Base-by-base conservation (phyloP, 768 basidiomycete genomes). In the Tulasnella sp. region DNA sequence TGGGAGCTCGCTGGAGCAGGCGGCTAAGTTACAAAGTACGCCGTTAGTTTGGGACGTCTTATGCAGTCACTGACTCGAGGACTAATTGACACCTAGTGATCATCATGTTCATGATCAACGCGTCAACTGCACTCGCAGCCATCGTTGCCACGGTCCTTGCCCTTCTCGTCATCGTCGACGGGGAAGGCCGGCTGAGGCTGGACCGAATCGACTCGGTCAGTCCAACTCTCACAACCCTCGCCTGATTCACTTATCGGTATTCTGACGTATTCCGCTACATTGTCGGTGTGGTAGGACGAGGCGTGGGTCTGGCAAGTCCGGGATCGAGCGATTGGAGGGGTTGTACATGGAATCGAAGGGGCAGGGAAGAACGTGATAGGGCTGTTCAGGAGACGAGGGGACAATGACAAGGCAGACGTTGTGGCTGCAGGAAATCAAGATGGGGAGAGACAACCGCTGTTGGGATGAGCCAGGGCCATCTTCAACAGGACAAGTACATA, bases 31-130 rank as follows among this genome's bases (percentile, higher is more conserved):
- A 15, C 92, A 92, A 65, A 92, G 72, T 74, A 64, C 27, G 51
- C 41, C 12, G 29, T 27, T n/a, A n/a, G n/a, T n/a, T n/a, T n/a
- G n/a, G n/a, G n/a, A n/a, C n/a, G n/a, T n/a, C n/a, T n/a, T n/a
- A n/a, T n/a, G n/a, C n/a, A n/a, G n/a, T n/a, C n/a, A n/a, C n/a
- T n/a, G n/a, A n/a, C n/a, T n/a, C n/a, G n/a, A n/a, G n/a, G n/a
- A n/a, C n/a, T n/a, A n/a, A n/a, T n/a, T n/a, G n/a, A n/a, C n/a
- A n/a, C n/a, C n/a, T 31, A 72, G 71, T 92, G 84, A 82, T 93
- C 60, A 89, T 93, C 72, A 87, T 92, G 82, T 92, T 93, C 71
- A 87, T 92, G 85, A 88, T 92, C 46, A 82, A 83, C 2, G 82
- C 89, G 0, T 79, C 81, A 60, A 85, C 85, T 0, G 80, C 83